Evolutionary conservation across 1,284 basidiomycete genomes (phyloP).

Genomic region (Malassezia nana): DNA sequence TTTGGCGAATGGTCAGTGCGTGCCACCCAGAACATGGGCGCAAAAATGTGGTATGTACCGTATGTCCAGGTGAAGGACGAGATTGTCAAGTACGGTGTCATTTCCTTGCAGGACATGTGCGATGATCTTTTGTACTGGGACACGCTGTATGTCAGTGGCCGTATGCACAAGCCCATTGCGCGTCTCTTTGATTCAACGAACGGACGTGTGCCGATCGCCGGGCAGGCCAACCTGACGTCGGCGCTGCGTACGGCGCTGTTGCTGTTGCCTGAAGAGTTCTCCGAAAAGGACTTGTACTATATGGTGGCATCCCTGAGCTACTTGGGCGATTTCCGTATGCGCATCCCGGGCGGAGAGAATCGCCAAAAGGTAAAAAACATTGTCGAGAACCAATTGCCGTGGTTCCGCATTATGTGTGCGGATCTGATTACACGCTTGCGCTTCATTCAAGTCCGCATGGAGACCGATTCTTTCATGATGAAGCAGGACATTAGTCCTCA

Average conservation of each 20-base stretch:
- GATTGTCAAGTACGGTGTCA: conserved; percentile 96
- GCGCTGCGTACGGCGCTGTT: conserved; percentile 71
- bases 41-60: conserved; percentile 66
- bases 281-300: conserved; percentile 72
- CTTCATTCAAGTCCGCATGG: conserved; percentile 29
- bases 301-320: conserved; percentile 80
- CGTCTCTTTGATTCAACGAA: conserved; percentile 53
- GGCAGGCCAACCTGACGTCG: conserved; percentile 82
- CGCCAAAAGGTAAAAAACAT: conserved; percentile 77
- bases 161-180: conserved; percentile 80
- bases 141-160: conserved; percentile 81
- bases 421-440: conserved; percentile 49
- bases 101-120: conserved; percentile 77
- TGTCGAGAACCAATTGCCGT: conserved; percentile 60
- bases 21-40: conserved; percentile 66
- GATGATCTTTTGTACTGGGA: conserved; percentile 85
- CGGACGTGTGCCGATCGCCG: conserved; percentile 75
- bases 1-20: conserved; percentile 69
- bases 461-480: background rate
- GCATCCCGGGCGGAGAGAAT: conserved; percentile 79
- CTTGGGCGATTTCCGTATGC: conserved; percentile 75
- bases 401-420: conserved; percentile 79
- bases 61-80: conserved; percentile 49
- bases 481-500: conserved; percentile 29
- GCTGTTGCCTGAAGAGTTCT: conserved; percentile 56